A percentile compares a stretch with the other conserved stretches of the same genome.
Conservation (phyloP, 106 monocot genomes). For the Dioscorea dumetorum region DNA sequence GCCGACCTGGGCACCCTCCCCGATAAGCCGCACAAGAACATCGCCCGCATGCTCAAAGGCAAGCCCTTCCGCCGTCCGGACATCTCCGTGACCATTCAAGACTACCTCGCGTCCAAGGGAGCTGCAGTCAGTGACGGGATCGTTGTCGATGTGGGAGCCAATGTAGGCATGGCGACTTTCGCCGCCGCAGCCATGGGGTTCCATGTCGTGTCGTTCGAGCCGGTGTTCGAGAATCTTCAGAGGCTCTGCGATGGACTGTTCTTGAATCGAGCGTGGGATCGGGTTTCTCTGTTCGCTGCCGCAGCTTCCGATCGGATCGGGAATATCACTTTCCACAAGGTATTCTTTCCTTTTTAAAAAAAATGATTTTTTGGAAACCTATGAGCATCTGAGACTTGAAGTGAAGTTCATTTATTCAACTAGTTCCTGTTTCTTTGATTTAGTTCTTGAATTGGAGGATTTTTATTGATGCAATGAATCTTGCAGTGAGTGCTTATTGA, state of each 20-base stretch:
- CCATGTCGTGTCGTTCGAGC: constrained; percentile 83
- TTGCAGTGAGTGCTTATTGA: too few species aligned
- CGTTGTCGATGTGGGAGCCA: constrained; percentile 82
- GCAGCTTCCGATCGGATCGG: constrained; percentile 78
- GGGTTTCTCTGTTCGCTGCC: constrained; percentile 57
- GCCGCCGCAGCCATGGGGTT: constrained; percentile 95
- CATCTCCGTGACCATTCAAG: constrained; percentile 78
- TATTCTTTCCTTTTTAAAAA: constrained; percentile 9
- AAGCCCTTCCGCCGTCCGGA: constrained; percentile 84
- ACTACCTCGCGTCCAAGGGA: constrained; percentile 40
- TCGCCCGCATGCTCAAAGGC: constrained; percentile 77
- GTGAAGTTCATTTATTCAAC: too few species aligned
- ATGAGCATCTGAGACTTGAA: too few species aligned
- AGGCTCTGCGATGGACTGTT: constrained; percentile 87
- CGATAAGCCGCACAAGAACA: constrained; percentile 98
- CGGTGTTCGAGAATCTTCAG: constrained; percentile 89
- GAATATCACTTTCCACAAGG: constrained; percentile 96
- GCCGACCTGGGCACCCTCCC: constrained; percentile 85
- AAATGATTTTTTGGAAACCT: too few species aligned
- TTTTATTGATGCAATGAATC: too few species aligned
- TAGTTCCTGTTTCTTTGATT: too few species aligned
- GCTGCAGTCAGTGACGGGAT: constrained; percentile 34
- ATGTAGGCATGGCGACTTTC: constrained; percentile 95
- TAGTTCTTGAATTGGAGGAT: too few species aligned
- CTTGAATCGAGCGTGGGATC: constrained; percentile 60